Evolutionary conservation across 164 flowering plant species (phyloP), one percentile per base, ranked within the genome.

Genomic region (Akebia trifoliata): DNA sequence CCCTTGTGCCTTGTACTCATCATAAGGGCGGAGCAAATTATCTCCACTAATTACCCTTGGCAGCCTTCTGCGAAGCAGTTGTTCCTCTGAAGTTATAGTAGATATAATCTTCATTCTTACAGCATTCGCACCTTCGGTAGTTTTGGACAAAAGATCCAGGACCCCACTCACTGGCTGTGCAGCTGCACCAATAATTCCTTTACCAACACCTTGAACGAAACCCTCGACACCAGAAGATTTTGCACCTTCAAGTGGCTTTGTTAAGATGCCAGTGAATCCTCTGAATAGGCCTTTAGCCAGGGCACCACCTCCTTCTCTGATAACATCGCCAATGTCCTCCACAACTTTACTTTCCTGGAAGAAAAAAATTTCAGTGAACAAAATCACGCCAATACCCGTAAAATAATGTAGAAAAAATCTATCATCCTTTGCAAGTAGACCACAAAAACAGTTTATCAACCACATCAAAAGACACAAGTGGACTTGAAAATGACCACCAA

Each of bases 91-190:
- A 52, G 99, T 85, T 61, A 94, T 85, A 61, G 99, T 95, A 51
- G 99, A 71, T 49, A 78, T 74, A 57, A 94, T 85, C 73, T 90
- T 94, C 97, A 90, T 88, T 77, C 95, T 79, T 79, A 94, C 73
- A 51, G 99, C 99, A 84, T 94, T 94, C 47, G 97, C 97, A 62
- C 99, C 99, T 81, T 94, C 99, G 10, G 99, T 94, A 50, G 97
- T 90, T 70, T 94, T 94, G 35, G 99, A 94, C 65, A 94, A 65
- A 50, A 94, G 91, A 78, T 94, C 99, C 56, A 94, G 67, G 46
- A 94, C 96, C 4, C 99, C 99, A 69, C 97, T 90, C 53, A 90
- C 88, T 44, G 99, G 99, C 68, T 94, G 99, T 26, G 97, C 97
- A 64, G 99, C 97, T 14, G 87, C 99, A 64, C 99, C 99, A 32